These are phyloP conservation scores for Magnusiomyces magnusii DNA, from an alignment of 1,139 yeast species.

Conservation along the genomic window DNA sequence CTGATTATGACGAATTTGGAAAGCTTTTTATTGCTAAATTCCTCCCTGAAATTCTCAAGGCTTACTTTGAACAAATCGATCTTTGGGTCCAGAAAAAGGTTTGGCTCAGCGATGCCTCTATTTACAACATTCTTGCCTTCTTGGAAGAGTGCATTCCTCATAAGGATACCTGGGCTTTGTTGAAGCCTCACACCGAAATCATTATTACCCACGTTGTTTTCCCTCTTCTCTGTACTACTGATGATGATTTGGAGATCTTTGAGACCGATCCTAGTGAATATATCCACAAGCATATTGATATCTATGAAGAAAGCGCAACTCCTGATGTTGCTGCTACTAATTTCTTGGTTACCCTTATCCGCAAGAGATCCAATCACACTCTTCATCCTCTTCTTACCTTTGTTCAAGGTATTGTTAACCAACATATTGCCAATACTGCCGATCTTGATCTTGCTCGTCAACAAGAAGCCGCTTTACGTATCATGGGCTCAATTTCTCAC, in stretches of 20 bases:
- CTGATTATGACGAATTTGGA: conserved; percentile 32
- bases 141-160: conserved; percentile 63
- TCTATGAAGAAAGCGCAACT: conserved; percentile 62
- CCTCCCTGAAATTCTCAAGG: conserved; percentile 64
- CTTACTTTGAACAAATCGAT: conserved; percentile 59
- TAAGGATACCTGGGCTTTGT: conserved; percentile 59
- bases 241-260: conserved; percentile 62
- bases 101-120: conserved; percentile 64
- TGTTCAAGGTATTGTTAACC: conserved; percentile 48
- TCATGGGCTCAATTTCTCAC: conserved; percentile 65
- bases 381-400: conserved; percentile 60
- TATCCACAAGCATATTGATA: conserved; percentile 69
- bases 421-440: conserved; percentile 35
- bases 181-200: conserved; percentile 62
- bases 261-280: conserved; percentile 90
- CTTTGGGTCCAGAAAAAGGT: conserved; percentile 57
- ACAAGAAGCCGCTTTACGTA: conserved; percentile 73
- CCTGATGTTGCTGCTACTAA: conserved; percentile 79
- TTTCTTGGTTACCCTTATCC: conserved; percentile 62
- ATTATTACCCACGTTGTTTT: conserved; percentile 66
- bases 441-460: conserved; percentile 58
- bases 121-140: conserved; percentile 62
- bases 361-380: conserved; percentile 54
- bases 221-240: conserved; percentile 70
- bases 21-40: conserved; percentile 38